phyloP scores from a whole-genome alignment of 768 basidiomycete species.

The Boletus sp. region DNA sequence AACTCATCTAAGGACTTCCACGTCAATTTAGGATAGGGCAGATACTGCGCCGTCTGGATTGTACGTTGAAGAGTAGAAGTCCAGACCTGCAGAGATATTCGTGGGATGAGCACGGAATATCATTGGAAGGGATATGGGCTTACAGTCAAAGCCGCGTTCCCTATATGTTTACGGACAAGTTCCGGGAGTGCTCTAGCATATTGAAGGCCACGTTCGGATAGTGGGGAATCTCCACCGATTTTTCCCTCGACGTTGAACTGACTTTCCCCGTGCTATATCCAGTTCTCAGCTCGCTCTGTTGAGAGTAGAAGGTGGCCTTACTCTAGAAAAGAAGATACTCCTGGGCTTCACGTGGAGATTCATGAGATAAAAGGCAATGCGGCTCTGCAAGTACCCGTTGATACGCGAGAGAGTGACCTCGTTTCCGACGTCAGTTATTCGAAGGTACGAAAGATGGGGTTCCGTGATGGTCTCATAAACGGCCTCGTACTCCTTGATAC shows the following conservation, averaged over 20 bases:
- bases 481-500: constrained; percentile 91
- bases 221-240: constrained; percentile 93
- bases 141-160: constrained; percentile 84
- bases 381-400: constrained; percentile 92
- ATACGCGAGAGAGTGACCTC: constrained; percentile 86
- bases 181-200: constrained; percentile 87
- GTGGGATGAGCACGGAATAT: background rate
- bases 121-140: constrained; percentile 19
- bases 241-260: constrained; percentile 95
- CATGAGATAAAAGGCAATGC: constrained; percentile 98
- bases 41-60: constrained; percentile 79
- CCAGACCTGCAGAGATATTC: constrained; percentile 71
- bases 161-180: constrained; percentile 87
- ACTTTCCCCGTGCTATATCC: constrained; percentile 88
- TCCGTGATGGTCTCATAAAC: constrained; percentile 96
- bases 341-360: constrained; percentile 96
- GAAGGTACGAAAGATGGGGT: constrained; percentile 83
- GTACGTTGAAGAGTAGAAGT: constrained; percentile 96
- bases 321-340: constrained; percentile 94
- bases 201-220: constrained; percentile 80
- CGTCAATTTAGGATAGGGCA: constrained; percentile 89
- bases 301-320: constrained; percentile 39
- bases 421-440: constrained; percentile 90
- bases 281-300: constrained; percentile 3
- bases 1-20: constrained; percentile 99